These are phyloP conservation scores for Kwoniella shivajii DNA, from an alignment of 1,284 basidiomycete genomes.

Conservation along the genomic window DNA sequence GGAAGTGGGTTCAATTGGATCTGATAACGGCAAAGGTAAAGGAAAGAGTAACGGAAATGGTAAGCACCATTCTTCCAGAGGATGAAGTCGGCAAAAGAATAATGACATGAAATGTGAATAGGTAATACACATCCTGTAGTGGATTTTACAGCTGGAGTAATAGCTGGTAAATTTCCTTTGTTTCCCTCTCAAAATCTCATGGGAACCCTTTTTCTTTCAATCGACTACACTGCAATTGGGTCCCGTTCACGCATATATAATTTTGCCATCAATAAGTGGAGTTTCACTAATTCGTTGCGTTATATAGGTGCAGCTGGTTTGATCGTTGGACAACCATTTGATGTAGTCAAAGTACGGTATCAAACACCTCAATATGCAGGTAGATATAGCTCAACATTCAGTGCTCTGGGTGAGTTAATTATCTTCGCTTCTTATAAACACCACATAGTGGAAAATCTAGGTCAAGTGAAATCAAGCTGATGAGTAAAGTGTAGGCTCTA, in stretches of 20 bases:
- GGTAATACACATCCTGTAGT: constrained; percentile 30
- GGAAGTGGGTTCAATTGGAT: neutral
- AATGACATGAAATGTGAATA: constrained; percentile 4
- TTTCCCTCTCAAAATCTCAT: too few relatives aligned
- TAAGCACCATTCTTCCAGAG: too few relatives aligned
- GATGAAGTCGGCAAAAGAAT: too few relatives aligned
- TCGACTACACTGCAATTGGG: too few relatives aligned
- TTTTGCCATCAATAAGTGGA: neutral
- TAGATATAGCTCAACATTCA: constrained; percentile 43
- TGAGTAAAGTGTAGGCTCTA: constrained; percentile 29
- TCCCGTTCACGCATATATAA: neutral
- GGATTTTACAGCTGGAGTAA: constrained; percentile 50
- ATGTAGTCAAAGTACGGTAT: constrained; percentile 54
- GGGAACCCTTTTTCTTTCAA: too few relatives aligned
- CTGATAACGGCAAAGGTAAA: constrained; percentile 14
- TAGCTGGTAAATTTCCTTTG: constrained; percentile 42
- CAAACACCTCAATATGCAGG: constrained; percentile 50
- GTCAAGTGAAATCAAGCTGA: neutral
- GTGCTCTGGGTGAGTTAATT: constrained; percentile 51
- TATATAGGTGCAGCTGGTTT: constrained; percentile 51
- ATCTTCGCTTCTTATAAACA: too few relatives aligned
- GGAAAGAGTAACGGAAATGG: constrained; percentile 7
- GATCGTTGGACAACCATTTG: constrained; percentile 54
- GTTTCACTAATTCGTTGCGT: neutral
- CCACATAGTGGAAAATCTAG: too few relatives aligned